Base-by-base conservation (phyloP, 192 early-diverging fungal genomes). In the Linnemannia elongata region DNA sequence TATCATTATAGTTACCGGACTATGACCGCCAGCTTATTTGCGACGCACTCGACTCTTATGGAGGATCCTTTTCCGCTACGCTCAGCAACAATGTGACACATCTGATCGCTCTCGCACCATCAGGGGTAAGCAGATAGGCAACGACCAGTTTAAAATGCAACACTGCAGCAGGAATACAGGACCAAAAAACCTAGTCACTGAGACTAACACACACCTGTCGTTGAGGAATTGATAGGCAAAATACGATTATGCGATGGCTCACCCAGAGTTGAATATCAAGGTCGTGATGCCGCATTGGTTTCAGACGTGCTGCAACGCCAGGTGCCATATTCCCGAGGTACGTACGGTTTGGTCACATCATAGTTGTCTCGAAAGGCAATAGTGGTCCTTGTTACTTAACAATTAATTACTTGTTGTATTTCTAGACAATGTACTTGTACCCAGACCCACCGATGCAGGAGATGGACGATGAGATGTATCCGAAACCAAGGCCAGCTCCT, bases 241-340 rank as follows among this genome's bases (percentile, higher is more conserved):
- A 69, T 92, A 92, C 69, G 89, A 89, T 24, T 87, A 84, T 71
- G 88, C 80, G 0, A 90, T 87, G 72, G 60, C 77, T 47, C 79
- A 89, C 68, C 88, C 87, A 24, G 89, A 92, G 75, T 76, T 89
- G 41, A 89, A 88, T n/a, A 90, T 95, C 49, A 91, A 83, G 69
- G 68, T 93, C 20, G 89, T 96, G 72, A 82, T 96, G 39, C 95
- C 95, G 52, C 94, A 95, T 70, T 96, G 94, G 92, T 94, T 96
- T 82, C 91, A 95, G 55, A 91, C 92, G 55, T 93, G 92, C 74
- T 84, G 94, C 38, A 92, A 91, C 57, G 69, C 95, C 44, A 88
- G 88, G 60, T 75, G 89, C 38, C 69, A 80, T 24, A 82, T 94
- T 63, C 87, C 90, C 0, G 91, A 93, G 80, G 89, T 91, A 79